Conservation (phyloP, 2,329 filamentous ascomycete species). For the Fonsecaea nubica region DNA sequence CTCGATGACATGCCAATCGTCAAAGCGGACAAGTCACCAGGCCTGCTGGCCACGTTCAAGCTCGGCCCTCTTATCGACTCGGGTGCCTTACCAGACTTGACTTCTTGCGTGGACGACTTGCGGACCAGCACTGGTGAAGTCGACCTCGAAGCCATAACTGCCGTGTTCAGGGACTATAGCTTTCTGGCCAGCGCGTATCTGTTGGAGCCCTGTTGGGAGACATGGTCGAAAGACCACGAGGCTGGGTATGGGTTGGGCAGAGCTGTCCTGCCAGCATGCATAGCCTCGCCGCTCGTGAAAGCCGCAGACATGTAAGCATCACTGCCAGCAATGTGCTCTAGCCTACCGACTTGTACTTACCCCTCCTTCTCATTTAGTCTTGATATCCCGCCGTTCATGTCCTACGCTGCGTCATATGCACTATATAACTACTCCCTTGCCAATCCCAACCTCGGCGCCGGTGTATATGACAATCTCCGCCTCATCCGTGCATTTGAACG, state of each 20-base stretch:
- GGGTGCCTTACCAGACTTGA: conserved; percentile 76
- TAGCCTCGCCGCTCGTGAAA: conserved; percentile 81
- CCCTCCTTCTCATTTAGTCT: conserved; percentile 50
- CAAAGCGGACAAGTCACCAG: conserved; percentile 73
- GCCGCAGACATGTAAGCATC: conserved; percentile 83
- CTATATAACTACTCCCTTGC: conserved; percentile 69
- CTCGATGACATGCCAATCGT: conserved; percentile 79
- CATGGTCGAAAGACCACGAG: conserved; percentile 63
- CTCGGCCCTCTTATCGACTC: conserved; percentile 76
- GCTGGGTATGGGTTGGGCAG: conserved; percentile 80
- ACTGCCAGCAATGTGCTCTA: neutral
- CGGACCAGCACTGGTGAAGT: conserved; percentile 53
- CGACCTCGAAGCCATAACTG: conserved; percentile 81
- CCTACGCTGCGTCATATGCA: conserved; percentile 71
- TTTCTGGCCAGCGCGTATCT: conserved; percentile 90
- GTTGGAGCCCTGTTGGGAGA: conserved; percentile 87
- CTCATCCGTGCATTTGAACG: conserved; percentile 90
- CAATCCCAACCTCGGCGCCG: conserved; percentile 52
- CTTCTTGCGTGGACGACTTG: conserved; percentile 73
- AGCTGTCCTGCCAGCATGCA: conserved; percentile 72
- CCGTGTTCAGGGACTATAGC: conserved; percentile 87
- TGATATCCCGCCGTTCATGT: conserved; percentile 91
- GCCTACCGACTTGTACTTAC: conserved; percentile 14
- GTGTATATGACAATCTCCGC: conserved; percentile 68
- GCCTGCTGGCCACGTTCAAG: conserved; percentile 74